phyloP scores from a whole-genome alignment of 345 rosid genomes.

The Clarkia xantiana region DNA sequence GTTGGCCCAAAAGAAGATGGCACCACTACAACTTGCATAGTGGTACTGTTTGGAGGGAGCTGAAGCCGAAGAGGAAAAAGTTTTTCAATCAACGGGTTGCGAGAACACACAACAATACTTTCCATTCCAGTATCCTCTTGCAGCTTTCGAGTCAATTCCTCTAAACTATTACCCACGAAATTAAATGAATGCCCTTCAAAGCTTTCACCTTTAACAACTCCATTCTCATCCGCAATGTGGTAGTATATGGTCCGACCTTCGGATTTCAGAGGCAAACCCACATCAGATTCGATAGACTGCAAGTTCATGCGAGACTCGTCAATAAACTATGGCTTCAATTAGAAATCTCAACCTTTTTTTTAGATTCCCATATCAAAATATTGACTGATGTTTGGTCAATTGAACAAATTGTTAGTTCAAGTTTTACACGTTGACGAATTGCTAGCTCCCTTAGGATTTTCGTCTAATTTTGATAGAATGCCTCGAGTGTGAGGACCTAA shows the following conservation, averaged over 20 bases:
- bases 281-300: constrained; percentile 54
- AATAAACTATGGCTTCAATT: too few relatives aligned
- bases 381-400: too few relatives aligned
- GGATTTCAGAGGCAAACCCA: constrained; percentile 49
- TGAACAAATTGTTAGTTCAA: too few relatives aligned
- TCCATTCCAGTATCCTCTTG: constrained; percentile 57
- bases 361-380: too few relatives aligned
- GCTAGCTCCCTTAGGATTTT: too few relatives aligned
- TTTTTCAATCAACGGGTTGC: constrained; percentile 75
- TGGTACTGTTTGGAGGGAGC: constrained; percentile 82
- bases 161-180: constrained; percentile 68
- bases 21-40: constrained; percentile 64
- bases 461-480: too few relatives aligned
- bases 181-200: constrained; percentile 38
- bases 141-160: constrained; percentile 52
- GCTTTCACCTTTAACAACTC: constrained; percentile 52
- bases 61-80: constrained; percentile 76
- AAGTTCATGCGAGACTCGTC: neutral
- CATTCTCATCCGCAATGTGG: constrained; percentile 64
- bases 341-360: too few relatives aligned
- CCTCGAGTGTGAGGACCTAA: too few relatives aligned
- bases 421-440: too few relatives aligned
- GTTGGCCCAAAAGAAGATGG: constrained; percentile 29
- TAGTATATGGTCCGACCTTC: constrained; percentile 83
- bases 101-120: constrained; percentile 65